A percentile compares a stretch with the other conserved stretches of the same genome.
Conservation (phyloP, 306 rosid species). For the Alnus glutinosa region DNA sequence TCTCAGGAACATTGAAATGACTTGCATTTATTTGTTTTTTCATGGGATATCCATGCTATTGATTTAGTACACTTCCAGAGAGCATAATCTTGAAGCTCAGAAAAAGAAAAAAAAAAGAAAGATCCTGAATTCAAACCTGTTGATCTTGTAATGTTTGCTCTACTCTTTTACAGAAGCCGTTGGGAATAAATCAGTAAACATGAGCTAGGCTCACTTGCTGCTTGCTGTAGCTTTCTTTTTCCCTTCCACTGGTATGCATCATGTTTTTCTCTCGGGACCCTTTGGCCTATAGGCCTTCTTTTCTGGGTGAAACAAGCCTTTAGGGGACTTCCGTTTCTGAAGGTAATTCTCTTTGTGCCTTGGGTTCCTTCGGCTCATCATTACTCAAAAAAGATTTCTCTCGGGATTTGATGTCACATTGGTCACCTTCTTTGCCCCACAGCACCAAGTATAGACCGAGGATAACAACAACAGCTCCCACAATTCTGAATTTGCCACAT, state of each 20-base stretch:
- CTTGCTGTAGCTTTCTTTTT: not conserved
- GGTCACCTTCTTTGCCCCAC: constrained; percentile 49
- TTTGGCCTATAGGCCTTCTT: not conserved
- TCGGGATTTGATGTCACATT: constrained; percentile 21
- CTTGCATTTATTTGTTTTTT: not conserved
- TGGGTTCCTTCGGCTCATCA: constrained; percentile 25
- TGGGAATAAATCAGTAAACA: not conserved
- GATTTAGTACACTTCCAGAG: not conserved
- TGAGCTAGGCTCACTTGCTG: not conserved
- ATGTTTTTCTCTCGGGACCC: not conserved
- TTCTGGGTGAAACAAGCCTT: not conserved
- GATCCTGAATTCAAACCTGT: no score
- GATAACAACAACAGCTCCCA: constrained; percentile 44
- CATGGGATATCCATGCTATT: no score
- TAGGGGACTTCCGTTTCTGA: constrained; percentile 20
- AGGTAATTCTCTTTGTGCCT: constrained; percentile 10
- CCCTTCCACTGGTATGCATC: not conserved
- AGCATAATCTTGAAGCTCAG: not conserved
- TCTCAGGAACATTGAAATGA: no score
- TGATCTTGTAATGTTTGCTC: not conserved
- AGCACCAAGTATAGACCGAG: constrained; percentile 41
- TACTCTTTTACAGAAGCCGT: not conserved
- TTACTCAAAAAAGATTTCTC: constrained; percentile 10
- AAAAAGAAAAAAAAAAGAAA: no score
- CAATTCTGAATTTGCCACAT: constrained; percentile 33